phyloP scores from a whole-genome alignment of 164 flowering plant species.

The Magnolia changhungtana region DNA sequence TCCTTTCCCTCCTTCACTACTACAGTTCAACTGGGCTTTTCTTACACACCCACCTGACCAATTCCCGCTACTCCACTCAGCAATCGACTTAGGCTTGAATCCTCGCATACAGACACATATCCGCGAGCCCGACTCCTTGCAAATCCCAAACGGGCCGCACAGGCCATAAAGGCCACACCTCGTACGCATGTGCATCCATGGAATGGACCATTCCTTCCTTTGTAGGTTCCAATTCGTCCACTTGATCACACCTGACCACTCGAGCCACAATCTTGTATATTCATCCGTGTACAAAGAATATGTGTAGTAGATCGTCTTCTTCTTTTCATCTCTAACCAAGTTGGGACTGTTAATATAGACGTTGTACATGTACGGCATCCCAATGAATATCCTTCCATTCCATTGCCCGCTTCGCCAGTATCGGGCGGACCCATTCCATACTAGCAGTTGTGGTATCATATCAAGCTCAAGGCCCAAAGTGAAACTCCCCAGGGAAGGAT shows the following conservation, averaged over 20 bases:
- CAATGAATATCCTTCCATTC: not conserved
- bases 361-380: not conserved
- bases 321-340: not conserved
- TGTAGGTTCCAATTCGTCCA: slow-evolving; percentile 12
- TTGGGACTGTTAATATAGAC: not conserved
- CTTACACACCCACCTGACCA: slow-evolving; percentile 24
- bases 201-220: slow-evolving; percentile 10
- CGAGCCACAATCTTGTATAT: slow-evolving; percentile 1
- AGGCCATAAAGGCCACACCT: slow-evolving; percentile 25
- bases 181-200: slow-evolving; percentile 8
- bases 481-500: slow-evolving; percentile 3
- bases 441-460: not conserved
- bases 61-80: slow-evolving; percentile 11
- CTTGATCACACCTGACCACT: not conserved
- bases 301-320: not conserved
- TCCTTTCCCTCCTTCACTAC: not conserved
- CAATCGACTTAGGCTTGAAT: not conserved
- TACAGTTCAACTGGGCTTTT: slow-evolving; percentile 9
- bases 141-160: slow-evolving; percentile 34
- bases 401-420: slow-evolving; percentile 1
- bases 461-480: not conserved
- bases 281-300: not conserved
- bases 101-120: slow-evolving; percentile 14
- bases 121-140: slow-evolving; percentile 16
- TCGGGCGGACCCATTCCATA: not conserved